These are phyloP conservation scores for Gentiana straminea DNA, from an alignment of 257 asterid species.

Conservation along the genomic window DNA sequence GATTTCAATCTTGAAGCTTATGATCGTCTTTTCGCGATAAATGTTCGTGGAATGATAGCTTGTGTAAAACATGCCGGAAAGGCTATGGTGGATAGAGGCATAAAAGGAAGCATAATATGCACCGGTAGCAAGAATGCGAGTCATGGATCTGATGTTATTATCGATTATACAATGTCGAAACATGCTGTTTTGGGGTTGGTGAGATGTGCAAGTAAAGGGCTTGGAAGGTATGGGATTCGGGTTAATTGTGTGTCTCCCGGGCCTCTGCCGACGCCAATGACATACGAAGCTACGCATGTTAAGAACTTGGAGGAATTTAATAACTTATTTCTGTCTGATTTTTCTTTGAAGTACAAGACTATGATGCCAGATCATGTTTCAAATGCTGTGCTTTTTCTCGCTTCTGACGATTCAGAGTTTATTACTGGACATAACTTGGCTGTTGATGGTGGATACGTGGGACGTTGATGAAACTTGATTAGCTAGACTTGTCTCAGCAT, in stretches of 20 bases:
- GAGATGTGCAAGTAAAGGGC: conserved; percentile 20
- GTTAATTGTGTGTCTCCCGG: conserved; percentile 32
- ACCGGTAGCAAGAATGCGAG: background rate
- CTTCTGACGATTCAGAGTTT: conserved; percentile 9
- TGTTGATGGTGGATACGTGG: conserved; percentile 15
- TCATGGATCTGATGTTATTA: conserved; percentile 4
- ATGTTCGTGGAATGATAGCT: too few species aligned
- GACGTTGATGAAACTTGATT: too few species aligned
- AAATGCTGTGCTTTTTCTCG: conserved; percentile 15
- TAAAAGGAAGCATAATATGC: conserved; percentile 16
- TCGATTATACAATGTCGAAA: conserved; percentile 29
- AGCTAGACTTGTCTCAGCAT: too few species aligned
- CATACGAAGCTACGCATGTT: too few species aligned
- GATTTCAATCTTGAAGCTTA: too few species aligned
- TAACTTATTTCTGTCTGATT: background rate
- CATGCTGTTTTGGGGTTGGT: conserved; percentile 28
- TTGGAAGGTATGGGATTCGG: conserved; percentile 30
- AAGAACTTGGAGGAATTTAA: too few species aligned
- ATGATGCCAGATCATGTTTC: conserved; percentile 6
- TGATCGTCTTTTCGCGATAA: too few species aligned
- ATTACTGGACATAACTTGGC: conserved; percentile 12
- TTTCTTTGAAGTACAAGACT: background rate
- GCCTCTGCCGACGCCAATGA: too few species aligned
- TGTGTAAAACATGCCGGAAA: too few species aligned
- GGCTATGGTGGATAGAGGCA: conserved; percentile 13